A percentile compares a stretch with the other conserved stretches of the same genome.
Evolutionary conservation across 2,329 filamentous ascomycete genomes (phyloP).

Genomic region (Blastomyces gilchristii): DNA sequence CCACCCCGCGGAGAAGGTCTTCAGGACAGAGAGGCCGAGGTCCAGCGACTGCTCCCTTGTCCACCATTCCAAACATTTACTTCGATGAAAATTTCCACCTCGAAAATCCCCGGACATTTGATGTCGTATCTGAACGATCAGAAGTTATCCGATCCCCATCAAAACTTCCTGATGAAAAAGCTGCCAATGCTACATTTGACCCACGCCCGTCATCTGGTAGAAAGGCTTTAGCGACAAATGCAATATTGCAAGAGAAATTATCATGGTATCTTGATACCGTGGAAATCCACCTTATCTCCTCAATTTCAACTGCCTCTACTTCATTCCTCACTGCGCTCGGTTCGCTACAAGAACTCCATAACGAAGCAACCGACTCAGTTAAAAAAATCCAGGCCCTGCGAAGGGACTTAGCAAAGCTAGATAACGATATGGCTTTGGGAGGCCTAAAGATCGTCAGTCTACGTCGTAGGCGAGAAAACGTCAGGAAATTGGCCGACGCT

Average conservation of each 20-base stretch:
- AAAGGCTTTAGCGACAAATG: conserved; percentile 88
- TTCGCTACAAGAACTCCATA: conserved; percentile 79
- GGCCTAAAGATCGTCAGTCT: conserved; percentile 80
- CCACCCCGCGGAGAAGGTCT: conserved; percentile 7
- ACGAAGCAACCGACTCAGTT: conserved; percentile 85
- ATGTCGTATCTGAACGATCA: conserved; percentile 89
- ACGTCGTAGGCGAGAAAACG: conserved; percentile 69
- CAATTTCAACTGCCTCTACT: conserved; percentile 88
- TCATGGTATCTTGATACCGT: conserved; percentile 99
- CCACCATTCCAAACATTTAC: conserved; percentile 85
- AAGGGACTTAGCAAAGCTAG: conserved; percentile 67
- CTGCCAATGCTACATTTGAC: conserved; percentile 46
- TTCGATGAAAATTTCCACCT: conserved; percentile 92
- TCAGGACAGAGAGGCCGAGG: conserved; percentile 36
- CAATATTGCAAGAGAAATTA: conserved; percentile 92
- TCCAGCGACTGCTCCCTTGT: conserved; percentile 58
- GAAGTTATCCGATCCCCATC: conserved; percentile 74
- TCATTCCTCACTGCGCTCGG: conserved; percentile 94
- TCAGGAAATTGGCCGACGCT: conserved; percentile 70
- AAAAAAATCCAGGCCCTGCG: conserved; percentile 71
- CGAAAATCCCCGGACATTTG: conserved; percentile 92
- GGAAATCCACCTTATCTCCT: conserved; percentile 91
- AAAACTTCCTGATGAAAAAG: conserved; percentile 43
- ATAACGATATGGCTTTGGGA: conserved; percentile 74
- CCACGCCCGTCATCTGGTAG: conserved; percentile 31